Percentiles rank a stretch among this genome's conserved stretches.
These are phyloP conservation scores for Pseudogymnoascus verrucosus DNA, from an alignment of 2,329 filamentous ascomycete species.

Conservation along the genomic window DNA sequence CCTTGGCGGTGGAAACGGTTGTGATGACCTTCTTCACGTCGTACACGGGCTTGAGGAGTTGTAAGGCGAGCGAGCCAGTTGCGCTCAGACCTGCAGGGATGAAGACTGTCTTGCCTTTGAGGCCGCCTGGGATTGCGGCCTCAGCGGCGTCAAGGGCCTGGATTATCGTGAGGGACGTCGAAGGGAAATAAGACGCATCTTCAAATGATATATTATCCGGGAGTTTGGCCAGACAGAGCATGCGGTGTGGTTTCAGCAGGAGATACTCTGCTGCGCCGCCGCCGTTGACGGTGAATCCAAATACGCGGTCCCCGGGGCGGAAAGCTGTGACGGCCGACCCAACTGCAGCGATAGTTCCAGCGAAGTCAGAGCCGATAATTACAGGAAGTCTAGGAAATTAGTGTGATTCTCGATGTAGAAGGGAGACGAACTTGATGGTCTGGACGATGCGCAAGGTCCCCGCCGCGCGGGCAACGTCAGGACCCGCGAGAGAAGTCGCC, in stretches of 20 bases:
- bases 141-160: conserved; percentile 31
- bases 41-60: conserved; percentile 38
- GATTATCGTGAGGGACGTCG: conserved; percentile 33
- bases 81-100: conserved; percentile 32
- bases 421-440: conserved; percentile 44
- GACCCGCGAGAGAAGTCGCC: not conserved
- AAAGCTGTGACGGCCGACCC: conserved; percentile 29
- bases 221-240: conserved; percentile 28
- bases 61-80: conserved; percentile 32
- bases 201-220: conserved; percentile 32
- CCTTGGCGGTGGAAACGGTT: conserved; percentile 36
- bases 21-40: conserved; percentile 37
- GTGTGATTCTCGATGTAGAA: conserved; percentile 27
- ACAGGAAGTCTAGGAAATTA: conserved; percentile 31
- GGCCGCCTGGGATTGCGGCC: conserved; percentile 25
- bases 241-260: conserved; percentile 31
- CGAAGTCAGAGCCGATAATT: conserved; percentile 36
- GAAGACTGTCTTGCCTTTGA: conserved; percentile 34
- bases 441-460: conserved; percentile 27
- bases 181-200: conserved; percentile 34
- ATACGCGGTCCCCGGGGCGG: conserved; percentile 34
- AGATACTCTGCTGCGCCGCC: conserved; percentile 20
- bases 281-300: conserved; percentile 21
- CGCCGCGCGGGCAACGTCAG: not conserved
- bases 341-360: conserved; percentile 31